Base-by-base conservation (phyloP, 108 stramenopile species). In the Mayamaea pseudoterrestris region DNA sequence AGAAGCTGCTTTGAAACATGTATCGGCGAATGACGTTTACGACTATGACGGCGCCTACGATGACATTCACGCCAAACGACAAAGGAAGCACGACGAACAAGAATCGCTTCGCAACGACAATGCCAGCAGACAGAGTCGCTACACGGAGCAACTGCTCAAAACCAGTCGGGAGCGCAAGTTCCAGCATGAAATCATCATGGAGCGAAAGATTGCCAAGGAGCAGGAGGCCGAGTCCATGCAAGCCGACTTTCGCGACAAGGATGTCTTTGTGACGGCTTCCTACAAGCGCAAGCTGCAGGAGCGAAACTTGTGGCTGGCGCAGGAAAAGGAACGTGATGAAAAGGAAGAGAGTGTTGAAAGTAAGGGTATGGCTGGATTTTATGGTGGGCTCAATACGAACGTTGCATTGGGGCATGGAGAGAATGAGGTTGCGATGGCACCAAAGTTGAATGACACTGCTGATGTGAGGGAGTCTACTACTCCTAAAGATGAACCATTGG, bases 31-130 rank as follows among this genome's bases (percentile, higher is more conserved):
- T 6, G 41, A 23, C 3, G 49, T 66, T 23, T 82, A 66, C 40
- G 85, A 82, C 47, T 83, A 77, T 40, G 85, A 87, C 51, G 80
- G 65, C n/a, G 64, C 67, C 21, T 83, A 80, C 27, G 78, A 83
- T 32, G 55, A 62, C 4, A 68, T 77, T 47, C 47, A 69, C 11
- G 30, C 50, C 23, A 32, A 30, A 9, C n/a, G n/a, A n/a, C n/a
- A n/a, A n/a, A n/a, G n/a, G n/a, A 14, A 41, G 25, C 35, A 30
- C 25, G 40, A 47, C 41, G 32, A 47, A 27, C 22, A 0, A 49
- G 27, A 51, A 41, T 9, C 58, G 24, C 41, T 29, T 14, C 54
- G 44, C 12, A 34, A 41, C 16, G 53, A 28, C 0, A 42, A 43
- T 16, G 21, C 24, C 22, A 44, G 39, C 24, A 48, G 43, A 39